Evolutionary conservation across 176 grass and related monocot genomes (phyloP).

Genomic region (Paspalum notatum): DNA sequence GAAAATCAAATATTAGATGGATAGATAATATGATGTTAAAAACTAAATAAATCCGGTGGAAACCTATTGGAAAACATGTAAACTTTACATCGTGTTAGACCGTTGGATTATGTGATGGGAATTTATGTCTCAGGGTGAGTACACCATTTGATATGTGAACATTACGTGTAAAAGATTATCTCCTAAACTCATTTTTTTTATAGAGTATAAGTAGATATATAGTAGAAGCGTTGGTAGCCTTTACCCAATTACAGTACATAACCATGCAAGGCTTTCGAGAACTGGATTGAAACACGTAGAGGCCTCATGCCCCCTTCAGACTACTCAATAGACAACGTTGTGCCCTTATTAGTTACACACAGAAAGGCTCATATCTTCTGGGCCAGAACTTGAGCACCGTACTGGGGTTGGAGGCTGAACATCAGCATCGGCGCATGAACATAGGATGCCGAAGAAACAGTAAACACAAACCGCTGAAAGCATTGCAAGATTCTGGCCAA

Average conservation of each 20-base stretch:
- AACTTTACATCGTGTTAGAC: no score
- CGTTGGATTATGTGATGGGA: no score
- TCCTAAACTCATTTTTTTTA: no score
- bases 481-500: conserved; percentile 79
- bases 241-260: conserved; percentile 1
- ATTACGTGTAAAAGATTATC: no score
- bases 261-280: conserved; percentile 1
- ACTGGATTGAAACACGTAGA: conserved; percentile 14
- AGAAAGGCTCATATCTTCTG: conserved; percentile 50
- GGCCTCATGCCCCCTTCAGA: background rate
- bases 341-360: background rate
- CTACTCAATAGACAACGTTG: no score
- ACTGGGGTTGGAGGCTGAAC: conserved; percentile 73
- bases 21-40: no score
- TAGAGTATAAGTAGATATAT: no score
- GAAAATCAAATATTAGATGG: no score
- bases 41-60: no score
- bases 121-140: no score
- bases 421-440: conserved; percentile 73
- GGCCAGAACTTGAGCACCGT: conserved; percentile 73
- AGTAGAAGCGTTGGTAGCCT: background rate
- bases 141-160: no score
- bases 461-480: conserved; percentile 58
- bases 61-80: no score
- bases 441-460: conserved; percentile 73